phyloP scores from a whole-genome alignment of 768 basidiomycete species.

The Auricularia heimuer region DNA sequence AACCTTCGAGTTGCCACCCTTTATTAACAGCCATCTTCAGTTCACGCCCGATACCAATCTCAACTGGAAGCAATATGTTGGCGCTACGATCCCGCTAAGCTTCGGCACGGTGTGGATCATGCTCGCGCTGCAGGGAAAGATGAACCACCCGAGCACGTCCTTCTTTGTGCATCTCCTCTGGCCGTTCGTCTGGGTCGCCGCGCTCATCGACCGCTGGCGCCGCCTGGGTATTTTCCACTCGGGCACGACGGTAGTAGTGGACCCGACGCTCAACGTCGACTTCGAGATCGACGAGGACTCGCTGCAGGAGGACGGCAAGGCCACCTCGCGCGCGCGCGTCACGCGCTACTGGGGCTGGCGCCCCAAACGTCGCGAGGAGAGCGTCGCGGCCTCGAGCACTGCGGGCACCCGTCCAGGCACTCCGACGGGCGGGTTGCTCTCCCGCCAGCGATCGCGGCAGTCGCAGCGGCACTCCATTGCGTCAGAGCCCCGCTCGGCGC shows the following conservation, averaged over 20 bases:
- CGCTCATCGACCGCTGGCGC: background rate
- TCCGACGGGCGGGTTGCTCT: background rate
- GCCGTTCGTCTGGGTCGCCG: background rate
- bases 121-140: conserved; percentile 37
- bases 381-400: background rate
- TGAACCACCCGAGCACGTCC: background rate
- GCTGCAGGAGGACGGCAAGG: background rate
- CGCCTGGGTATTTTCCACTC: background rate
- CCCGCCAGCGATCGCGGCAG: background rate
- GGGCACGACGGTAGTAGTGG: background rate
- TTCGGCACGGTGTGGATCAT: conserved; percentile 43
- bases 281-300: background rate
- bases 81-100: conserved; percentile 37
- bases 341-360: conserved; percentile 2
- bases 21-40: background rate
- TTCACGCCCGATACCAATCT: background rate
- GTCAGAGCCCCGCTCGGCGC: background rate
- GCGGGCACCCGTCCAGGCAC: background rate
- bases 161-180: background rate
- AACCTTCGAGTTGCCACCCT: background rate
- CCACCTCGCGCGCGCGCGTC: background rate
- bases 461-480: background rate
- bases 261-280: background rate
- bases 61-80: conserved; percentile 25
- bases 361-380: background rate